Conservation (phyloP, 116 monocot species). For the Dioscorea cayenensis region DNA sequence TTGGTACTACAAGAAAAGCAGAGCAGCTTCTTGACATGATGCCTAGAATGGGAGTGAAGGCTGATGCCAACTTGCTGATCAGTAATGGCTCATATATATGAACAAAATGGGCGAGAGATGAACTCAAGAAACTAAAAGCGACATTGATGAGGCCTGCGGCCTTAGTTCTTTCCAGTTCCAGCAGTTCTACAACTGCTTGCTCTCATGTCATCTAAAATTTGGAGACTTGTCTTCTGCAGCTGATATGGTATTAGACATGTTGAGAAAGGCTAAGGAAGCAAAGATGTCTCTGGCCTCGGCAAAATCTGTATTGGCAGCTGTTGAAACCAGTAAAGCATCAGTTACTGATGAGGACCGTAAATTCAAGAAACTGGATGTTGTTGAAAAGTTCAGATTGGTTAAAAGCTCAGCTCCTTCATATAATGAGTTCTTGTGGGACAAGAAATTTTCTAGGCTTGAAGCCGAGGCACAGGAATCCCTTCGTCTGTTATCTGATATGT, state of each 20-base stretch:
- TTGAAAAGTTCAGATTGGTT: slow-evolving; percentile 22
- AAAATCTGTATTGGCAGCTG: slow-evolving; percentile 44
- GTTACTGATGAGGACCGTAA: slow-evolving; percentile 13
- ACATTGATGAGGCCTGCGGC: slow-evolving; percentile 47
- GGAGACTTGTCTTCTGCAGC: slow-evolving; percentile 61
- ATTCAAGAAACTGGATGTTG: slow-evolving; percentile 6
- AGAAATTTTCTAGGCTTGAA: slow-evolving; percentile 48
- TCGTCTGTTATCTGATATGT: slow-evolving; percentile 32
- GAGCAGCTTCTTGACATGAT: slow-evolving; percentile 86
- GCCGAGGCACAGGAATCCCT: slow-evolving; percentile 61
- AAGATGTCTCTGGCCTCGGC: slow-evolving; percentile 61
- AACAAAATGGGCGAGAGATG: slow-evolving; percentile 74
- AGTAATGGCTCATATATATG: slow-evolving; percentile 84
- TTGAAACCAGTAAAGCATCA: slow-evolving; percentile 25
- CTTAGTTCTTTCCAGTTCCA: slow-evolving; percentile 48
- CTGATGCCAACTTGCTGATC: slow-evolving; percentile 54
- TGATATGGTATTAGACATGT: slow-evolving; percentile 79
- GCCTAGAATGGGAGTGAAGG: slow-evolving; percentile 66
- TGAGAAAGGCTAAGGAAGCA: slow-evolving; percentile 72
- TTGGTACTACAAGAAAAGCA: slow-evolving; percentile 62
- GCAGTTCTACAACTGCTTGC: slow-evolving; percentile 76
- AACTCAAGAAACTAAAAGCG: slow-evolving; percentile 73
- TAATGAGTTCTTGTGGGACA: slow-evolving; percentile 50
- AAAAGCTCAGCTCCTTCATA: slow-evolving; percentile 39
- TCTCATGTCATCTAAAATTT: slow-evolving; percentile 89